Evolutionary conservation across 345 rosid genomes (phyloP), one percentile per base, ranked within the genome.

Genomic region (Hirschfeldia incana): DNA sequence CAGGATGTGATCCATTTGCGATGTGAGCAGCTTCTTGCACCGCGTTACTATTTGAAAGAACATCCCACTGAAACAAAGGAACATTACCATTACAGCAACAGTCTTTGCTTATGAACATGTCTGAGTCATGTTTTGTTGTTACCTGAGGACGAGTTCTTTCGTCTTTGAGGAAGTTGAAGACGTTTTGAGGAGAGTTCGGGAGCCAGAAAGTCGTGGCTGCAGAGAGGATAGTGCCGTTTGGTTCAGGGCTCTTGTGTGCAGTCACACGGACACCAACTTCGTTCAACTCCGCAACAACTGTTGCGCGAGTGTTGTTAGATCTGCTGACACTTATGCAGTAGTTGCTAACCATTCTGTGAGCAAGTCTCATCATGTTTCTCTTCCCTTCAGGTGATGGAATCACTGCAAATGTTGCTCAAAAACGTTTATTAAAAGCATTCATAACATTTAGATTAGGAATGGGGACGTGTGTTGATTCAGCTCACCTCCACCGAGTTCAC

Each of bases 201-300:
- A 95, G 92, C 98, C 97, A 91, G 68, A 95, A 90, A 1, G 96
- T 91, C 21, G 99, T 95, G 4, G 97, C 94, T 44, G 99, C 99
- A 78, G 94, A 88, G 13, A 95, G 92, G 83, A 95, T 87, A 11
- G 91, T 88, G 8, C 99, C 96, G 32, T 85, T 91, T 5, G 96
- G 94, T 70, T 93, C 97, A 8, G 84, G 84, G 86, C 91, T 86
- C 84, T 87, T 93, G 44, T 88, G 98, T 44, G 89, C 86, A n/a
- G 94, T 87, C 26, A 95, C 93, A 63, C 99, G 97, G 29, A 91
- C 86, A 70, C 92, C 94, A 55, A 87, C 88, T 44, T 93, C 94
- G 49, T 86, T 86, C 55, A 78, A n/a, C 65, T 94, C 92, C 0
- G 97, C 84, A 44, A 91, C 86, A 8, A 93, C 81, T 6, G 90